phyloP scores from a whole-genome alignment of 352 stramenopile genomes.

The Pythium dissimile region DNA sequence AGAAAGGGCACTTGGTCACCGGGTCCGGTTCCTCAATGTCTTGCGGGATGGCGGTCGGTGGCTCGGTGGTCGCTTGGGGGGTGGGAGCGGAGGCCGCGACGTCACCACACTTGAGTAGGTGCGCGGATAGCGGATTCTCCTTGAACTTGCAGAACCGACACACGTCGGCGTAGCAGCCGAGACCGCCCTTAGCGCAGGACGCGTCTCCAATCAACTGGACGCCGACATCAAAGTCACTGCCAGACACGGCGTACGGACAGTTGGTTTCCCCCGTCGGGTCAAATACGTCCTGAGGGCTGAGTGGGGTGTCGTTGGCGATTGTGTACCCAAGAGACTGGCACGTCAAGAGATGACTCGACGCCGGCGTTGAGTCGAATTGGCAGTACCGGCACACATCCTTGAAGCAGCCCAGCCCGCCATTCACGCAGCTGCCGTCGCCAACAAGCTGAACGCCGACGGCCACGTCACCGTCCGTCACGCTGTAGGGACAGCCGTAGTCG shows the following conservation, averaged over 20 bases:
- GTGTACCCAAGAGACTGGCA: constrained; percentile 8
- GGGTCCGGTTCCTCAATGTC: background rate
- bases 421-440: constrained; percentile 22
- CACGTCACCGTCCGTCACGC: constrained; percentile 12
- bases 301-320: background rate
- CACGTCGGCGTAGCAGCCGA: constrained; percentile 5
- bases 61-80: background rate
- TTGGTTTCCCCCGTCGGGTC: constrained; percentile 1
- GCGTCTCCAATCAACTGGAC: constrained; percentile 3
- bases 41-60: background rate
- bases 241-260: constrained; percentile 3
- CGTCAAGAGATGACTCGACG: constrained; percentile 13
- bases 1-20: constrained; percentile 4
- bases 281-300: background rate
- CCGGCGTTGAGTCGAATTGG: constrained; percentile 11
- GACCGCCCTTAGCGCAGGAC: background rate
- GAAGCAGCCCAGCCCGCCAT: constrained; percentile 22
- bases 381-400: constrained; percentile 36
- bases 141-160: constrained; percentile 21
- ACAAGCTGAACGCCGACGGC: constrained; percentile 15
- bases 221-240: background rate
- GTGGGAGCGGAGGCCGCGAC: background rate
- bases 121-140: constrained; percentile 16
- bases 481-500: constrained; percentile 2
- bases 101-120: background rate